Evolutionary conservation across 2,329 filamentous ascomycete genomes (phyloP), one percentile per base, ranked within the genome.

Genomic region (Cladosporium austrohemisphaericum): DNA sequence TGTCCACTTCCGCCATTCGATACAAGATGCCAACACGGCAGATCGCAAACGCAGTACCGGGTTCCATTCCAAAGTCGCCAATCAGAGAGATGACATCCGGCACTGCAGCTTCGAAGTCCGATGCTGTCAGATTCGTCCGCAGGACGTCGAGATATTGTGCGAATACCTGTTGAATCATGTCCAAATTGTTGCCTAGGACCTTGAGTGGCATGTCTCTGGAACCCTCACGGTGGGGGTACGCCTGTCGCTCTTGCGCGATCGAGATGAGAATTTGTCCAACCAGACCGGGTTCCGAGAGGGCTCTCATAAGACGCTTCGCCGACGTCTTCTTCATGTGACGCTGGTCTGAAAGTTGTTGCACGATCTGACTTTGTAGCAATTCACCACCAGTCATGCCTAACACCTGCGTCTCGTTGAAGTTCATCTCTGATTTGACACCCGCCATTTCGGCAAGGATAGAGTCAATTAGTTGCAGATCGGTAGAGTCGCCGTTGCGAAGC

Each of bases 361-460:
- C 77, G 1, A 88, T 94, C 59, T 92, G 86, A 8, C 84, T 81
- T 56, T 88, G 85, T 9, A 98, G 75, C 20, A 84, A 74, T 44
- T 88, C 82, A 11, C 92, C 91, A 53, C 91, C 92, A 32, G 88
- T 88, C 81, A 98, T 90, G 11, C 88, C 90, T 54, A 88, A 75
- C 22, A 95, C 79, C 68, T 96, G 91, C 14, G 84, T 75, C 58
- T 98, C 92, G 23, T 88, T 96, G 62, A 95, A 92, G 62, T 91
- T 88, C 45, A 84, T 80, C 52, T 92, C 85, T 3, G 91, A 84
- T 10, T 92, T 84, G 52, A 98, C 91, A 37, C 94, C 94, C 14
- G 88, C 89, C 93, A 98, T 97, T 2, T 87, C 88, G 28, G 83
- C 83, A 44, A 97, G 86, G 52, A 98, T 79, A 62, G 97, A 89